Evolutionary conservation across 2,329 filamentous ascomycete species (phyloP), one percentile per base, ranked within the genome.

Genomic region (Sporothrix phasma): DNA sequence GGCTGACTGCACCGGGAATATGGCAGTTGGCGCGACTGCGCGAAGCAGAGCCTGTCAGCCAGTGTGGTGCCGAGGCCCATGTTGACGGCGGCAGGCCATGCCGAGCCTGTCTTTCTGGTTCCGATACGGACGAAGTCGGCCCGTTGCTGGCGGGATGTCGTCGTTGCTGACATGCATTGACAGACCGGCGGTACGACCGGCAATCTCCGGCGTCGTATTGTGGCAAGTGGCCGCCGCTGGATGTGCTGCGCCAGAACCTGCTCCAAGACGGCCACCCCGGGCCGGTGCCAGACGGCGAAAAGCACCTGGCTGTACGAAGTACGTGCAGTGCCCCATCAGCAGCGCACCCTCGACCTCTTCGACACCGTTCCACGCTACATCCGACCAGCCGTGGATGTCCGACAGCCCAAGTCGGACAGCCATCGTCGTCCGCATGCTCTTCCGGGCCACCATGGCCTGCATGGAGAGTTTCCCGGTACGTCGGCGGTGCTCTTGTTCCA

Each of bases 201-300:
- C 67, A 70, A 74, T 29, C 1, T 17, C 15, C 2, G 34, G 65
- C 34, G 67, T 46, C 62, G 67, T 65, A 13, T 73, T 74, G 67
- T 81, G 81, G n/a, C 71, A 69, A 6, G 69, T 67, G 6, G 80
- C 80, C 31, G 82, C 76, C 1, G 68, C 69, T 77, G 76, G 47
- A 80, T 76, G 47, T 80, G 72, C 1, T 71, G 68, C 19, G 78
- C 77, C 7, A 84, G 73, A 13, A 74, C 68, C 78, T 83, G 80
- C 79, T 81, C 82, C 65, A 75, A 82, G 10, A 82, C 72, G 7
- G 76, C 72, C 49, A 82, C 69, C 62, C 79, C 82, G 6, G 80
- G 77, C 15, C 81, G 77, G 70, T 84, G 81, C 81, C 80, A 84
- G 19, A 77, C 69, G 24, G 78, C 69, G 67, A 82, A 80, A 45